Evolutionary conservation across 305 asterid species (phyloP), one percentile per base, ranked within the genome.

Genomic region (Fraxinus latifolia): DNA sequence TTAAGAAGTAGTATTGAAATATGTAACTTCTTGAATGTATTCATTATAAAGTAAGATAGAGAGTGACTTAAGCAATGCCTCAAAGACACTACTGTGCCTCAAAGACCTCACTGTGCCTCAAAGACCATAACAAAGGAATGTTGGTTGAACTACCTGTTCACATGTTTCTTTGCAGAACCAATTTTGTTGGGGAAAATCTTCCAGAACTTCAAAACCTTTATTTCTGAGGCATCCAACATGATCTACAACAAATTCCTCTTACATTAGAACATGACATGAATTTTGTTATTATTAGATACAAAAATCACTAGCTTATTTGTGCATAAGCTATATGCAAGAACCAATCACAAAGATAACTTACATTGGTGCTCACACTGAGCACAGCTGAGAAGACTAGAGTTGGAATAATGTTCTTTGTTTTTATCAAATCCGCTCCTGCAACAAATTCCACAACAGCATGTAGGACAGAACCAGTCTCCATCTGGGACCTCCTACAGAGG

Each of bases 401-500:
- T 88, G n/a, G 80, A 74, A 60, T 36, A 72, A 79, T 68, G 82
- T 79, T 83, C 86, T 74, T 78, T 84, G 58, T 55, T 85, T 72
- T 71, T 72, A 82, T 79, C 85, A 39, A 82, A 81, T 68, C 85
- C 75, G 33, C 84, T 83, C 79, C 77, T 74, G 79, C 86, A 88
- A 90, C 98, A 96, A 84, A 90, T 86, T 84, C 88, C 85, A 83
- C 99, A 96, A 85, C 94, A 90, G 89, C 98, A 96, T 9, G 95
- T 88, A 1, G 93, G 95, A 87, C 99, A 96, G 89, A 93, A 91
- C 98, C 98, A 96, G 77, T 92, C 93, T 73, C 98, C 98, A 31
- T 90, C 91, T 7, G 98, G 98, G 36, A 93, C 86, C 65, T 86
- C 93, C 99, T 96, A 90, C 62, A 80, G 47, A 86, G 83, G 83